Evolutionary conservation across 2,329 filamentous ascomycete species (phyloP).

Genomic region (Clonostachys byssicola): DNA sequence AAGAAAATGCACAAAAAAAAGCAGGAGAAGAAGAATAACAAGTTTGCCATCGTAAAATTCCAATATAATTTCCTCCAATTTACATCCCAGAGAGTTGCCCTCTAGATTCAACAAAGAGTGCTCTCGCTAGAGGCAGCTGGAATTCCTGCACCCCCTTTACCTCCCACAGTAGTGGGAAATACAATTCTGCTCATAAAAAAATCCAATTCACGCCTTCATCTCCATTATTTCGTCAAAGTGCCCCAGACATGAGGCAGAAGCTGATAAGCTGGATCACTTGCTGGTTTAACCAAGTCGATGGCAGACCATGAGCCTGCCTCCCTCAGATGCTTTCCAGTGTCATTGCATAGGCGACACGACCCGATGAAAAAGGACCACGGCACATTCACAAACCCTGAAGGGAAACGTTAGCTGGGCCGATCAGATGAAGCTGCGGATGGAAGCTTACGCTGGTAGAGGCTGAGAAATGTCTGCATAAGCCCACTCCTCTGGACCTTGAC

Average conservation of each 20-base stretch:
- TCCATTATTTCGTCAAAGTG: constrained; percentile 41
- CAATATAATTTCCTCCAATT: too few relatives aligned
- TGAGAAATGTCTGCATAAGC: constrained; percentile 22
- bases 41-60: too few relatives aligned
- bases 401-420: background rate
- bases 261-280: constrained; percentile 33
- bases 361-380: constrained; percentile 48
- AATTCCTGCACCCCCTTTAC: too few relatives aligned
- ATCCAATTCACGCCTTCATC: too few relatives aligned
- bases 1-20: too few relatives aligned
- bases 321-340: constrained; percentile 39
- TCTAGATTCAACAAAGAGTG: too few relatives aligned
- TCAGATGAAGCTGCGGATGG: background rate
- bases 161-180: too few relatives aligned
- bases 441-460: constrained; percentile 46
- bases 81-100: too few relatives aligned
- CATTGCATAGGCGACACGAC: constrained; percentile 45
- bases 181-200: too few relatives aligned
- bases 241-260: constrained; percentile 46
- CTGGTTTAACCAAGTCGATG: constrained; percentile 38
- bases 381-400: constrained; percentile 41
- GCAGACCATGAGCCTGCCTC: constrained; percentile 45
- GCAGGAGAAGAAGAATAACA: too few relatives aligned
- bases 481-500: constrained; percentile 35
- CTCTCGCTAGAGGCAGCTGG: too few relatives aligned